phyloP scores from a whole-genome alignment of 805 yeast genomes.

The Wilhelminamyces savonicus region DNA sequence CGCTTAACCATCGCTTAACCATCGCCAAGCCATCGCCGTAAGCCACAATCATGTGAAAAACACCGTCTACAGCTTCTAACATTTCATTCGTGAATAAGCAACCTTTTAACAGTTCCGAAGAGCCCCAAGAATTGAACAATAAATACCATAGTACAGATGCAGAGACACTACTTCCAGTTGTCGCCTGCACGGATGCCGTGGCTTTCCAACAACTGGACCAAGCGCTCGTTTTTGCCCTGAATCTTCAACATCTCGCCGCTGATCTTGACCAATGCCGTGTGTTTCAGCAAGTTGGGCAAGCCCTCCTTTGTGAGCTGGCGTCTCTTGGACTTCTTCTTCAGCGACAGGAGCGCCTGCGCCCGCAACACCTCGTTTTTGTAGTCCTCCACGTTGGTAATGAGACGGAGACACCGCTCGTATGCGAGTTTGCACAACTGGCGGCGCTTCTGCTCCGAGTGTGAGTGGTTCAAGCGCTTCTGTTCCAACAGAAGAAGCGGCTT shows the following conservation, averaged over 20 bases:
- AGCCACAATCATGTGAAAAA: too few species aligned
- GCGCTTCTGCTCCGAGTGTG: slow-evolving; percentile 37
- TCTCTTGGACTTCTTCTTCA: slow-evolving; percentile 27
- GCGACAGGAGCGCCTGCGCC: slow-evolving; percentile 8
- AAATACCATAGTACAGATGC: too few species aligned
- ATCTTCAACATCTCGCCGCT: slow-evolving; percentile 32
- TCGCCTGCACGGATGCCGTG: too few species aligned
- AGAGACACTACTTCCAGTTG: too few species aligned
- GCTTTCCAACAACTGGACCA: slow-evolving; percentile 21
- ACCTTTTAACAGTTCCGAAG: too few species aligned
- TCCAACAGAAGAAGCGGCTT: slow-evolving; percentile 33
- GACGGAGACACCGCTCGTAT: slow-evolving; percentile 35
- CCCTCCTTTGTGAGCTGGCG: slow-evolving; percentile 37
- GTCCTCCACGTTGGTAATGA: slow-evolving; percentile 35
- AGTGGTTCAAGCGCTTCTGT: slow-evolving; percentile 37
- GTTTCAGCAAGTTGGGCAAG: slow-evolving; percentile 39
- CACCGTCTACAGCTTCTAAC: too few species aligned
- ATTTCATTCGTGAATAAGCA: too few species aligned
- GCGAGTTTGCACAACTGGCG: slow-evolving; percentile 39
- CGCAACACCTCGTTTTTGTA: slow-evolving; percentile 24
- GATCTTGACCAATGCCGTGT: slow-evolving; percentile 35
- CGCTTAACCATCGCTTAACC: too few species aligned
- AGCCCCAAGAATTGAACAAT: too few species aligned
- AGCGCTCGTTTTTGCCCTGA: slow-evolving; percentile 24
- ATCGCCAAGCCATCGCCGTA: too few species aligned